These are phyloP conservation scores for Lablab purpureus DNA, from an alignment of 306 rosid species.

Conservation along the genomic window DNA sequence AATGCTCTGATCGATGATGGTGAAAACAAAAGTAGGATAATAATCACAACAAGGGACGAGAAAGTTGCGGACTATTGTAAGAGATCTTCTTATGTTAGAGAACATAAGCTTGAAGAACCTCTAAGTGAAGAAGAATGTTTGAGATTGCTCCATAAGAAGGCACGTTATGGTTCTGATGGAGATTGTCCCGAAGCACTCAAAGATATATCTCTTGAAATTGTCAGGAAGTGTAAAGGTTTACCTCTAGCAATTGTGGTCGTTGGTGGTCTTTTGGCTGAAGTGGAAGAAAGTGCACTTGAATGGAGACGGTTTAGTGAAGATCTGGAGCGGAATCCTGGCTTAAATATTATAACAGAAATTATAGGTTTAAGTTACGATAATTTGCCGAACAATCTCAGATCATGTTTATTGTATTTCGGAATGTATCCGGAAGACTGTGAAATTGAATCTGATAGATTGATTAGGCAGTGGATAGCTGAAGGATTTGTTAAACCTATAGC, in stretches of 20 bases:
- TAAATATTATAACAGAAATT: neutral
- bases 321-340: neutral
- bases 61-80: neutral
- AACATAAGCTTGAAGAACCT: neutral
- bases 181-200: neutral
- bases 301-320: neutral
- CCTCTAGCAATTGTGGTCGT: slow-evolving; percentile 10
- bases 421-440: neutral
- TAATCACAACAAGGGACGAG: neutral
- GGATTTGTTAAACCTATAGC: neutral
- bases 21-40: neutral
- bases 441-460: neutral
- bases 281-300: neutral
- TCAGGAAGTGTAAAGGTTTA: neutral
- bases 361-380: neutral
- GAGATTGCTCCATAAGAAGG: neutral
- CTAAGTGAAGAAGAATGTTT: neutral
- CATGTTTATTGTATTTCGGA: slow-evolving; percentile 28
- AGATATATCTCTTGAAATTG: neutral
- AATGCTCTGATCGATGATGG: neutral
- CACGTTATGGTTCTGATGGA: neutral
- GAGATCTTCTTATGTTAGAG: neutral
- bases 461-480: slow-evolving; percentile 24
- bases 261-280: neutral
- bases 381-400: neutral